Base-by-base conservation (phyloP, 2,329 filamentous ascomycete genomes). In the Phoma sp. region DNA sequence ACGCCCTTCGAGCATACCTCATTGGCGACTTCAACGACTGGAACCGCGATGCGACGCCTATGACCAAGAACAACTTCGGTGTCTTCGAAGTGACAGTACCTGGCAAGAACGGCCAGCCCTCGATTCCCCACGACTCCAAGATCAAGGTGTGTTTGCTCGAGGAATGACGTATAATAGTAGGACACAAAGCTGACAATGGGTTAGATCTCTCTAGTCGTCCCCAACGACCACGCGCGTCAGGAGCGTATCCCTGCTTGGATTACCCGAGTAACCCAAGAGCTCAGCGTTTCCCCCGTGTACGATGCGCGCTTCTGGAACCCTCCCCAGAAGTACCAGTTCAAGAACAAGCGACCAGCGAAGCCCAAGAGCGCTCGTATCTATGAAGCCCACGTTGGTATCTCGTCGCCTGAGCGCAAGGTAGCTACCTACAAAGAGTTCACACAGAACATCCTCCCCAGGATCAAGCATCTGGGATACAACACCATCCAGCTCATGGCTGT, bases 401-500 rank as follows among this genome's bases (percentile, higher is more conserved):
- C 93, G 5, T 95, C 92, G 2, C 91, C 93, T 1, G 93, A 98
- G 61, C 85, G 89, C 59, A 88, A 86, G 62, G 92, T 99, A 32
- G 87, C 95, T 3, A 96, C 92, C 6, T 99, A 96, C 84, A 96
- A 97, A 76, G 93, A 99, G 77, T 99, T 99, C 75, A 98, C 93
- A 2, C 83, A 87, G 68, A 92, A 91, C 74, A 92, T 96, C 83
- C 84, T 99, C 7, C 93, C 93, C 14, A 86, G 93, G 53, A 98
- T 99, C 78, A 89, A 93, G 71, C 81, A 87, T 60, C 81, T 98
- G 36, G 95, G 93, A 33, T 99, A 99, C 81, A 98, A 99, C 73
- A 90, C 93, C 48, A 98, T 99, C 64, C 95, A 99, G 74, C 83
- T 99, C 60, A 99, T 99, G 95, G 95, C 95, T 38, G 84, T 99